Evolutionary conservation across 768 basidiomycete species (phyloP), one percentile per base, ranked within the genome.

Genomic region (Tylopilus sp.): DNA sequence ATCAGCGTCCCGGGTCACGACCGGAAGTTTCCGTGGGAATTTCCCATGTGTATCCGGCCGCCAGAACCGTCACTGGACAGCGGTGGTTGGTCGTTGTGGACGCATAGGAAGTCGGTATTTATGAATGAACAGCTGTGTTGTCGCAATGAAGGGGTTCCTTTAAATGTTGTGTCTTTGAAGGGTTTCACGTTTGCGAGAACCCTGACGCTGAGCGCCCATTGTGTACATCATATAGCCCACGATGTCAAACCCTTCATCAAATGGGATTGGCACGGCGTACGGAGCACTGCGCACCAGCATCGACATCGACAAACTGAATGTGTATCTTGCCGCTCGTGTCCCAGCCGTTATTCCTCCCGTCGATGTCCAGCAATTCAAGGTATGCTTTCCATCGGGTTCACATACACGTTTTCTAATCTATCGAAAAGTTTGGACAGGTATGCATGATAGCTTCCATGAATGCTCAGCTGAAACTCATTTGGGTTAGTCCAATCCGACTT

Each of bases 401-500:
- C 13, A 6, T 28, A 36, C 9, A n/a, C 13, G 13, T 22, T 10
- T n/a, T 38, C 51, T 59, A 25, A 52, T 47, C 40, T 21, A 21
- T n/a, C 22, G 21, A 51, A 5, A 55, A 94, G 91, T 93, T 89
- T 70, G 92, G 91, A 40, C 92, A 94, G 82, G 92, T 91, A 69
- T 62, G 75, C 51, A 44, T 17, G 26, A 39, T 44, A 20, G 20
- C 48, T 43, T 18, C n/a, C n/a, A n/a, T n/a, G n/a, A n/a, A n/a
- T n/a, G n/a, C n/a, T n/a, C n/a, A n/a, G n/a, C n/a, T n/a, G n/a
- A n/a, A n/a, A n/a, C n/a, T n/a, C n/a, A n/a, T n/a, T n/a, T n/a
- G n/a, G n/a, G n/a, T 5, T 67, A 94, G 90, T 93, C 92, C 8
- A 99, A 99, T 64, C 95, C 95, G 0, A 98, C 95, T 0, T 99